Evolutionary conservation across 2,329 filamentous ascomycete genomes (phyloP), one percentile per base, ranked within the genome.

Genomic region (Magnaporthiopsis poae): DNA sequence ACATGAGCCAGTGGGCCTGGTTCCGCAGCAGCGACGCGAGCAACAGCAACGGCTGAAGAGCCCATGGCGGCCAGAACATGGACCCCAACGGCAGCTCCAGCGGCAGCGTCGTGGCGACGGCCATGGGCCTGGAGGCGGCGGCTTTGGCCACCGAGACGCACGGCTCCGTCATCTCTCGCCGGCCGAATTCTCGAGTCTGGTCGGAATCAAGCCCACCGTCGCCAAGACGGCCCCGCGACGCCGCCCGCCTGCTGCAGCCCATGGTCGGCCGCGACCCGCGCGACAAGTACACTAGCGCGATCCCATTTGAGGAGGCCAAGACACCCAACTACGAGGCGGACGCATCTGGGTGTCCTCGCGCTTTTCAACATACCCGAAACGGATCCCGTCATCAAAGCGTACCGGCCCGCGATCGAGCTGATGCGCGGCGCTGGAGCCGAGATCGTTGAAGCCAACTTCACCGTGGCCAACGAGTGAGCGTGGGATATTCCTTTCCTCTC

Each of bases 171-270:
- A 72, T 89, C 4, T 89, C 4, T 80, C 79, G 12, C 88, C 89
- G 0, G 72, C 78, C 0, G 71, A 75, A 61, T 64, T 68, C 5
- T 89, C 85, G 76, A 88, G 88, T 67, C 73, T 90, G 4, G 88
- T 90, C 0, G 88, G 88, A 0, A 86, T 91, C 71, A 89, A 88
- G 74, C 86, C 88, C 0, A 88, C 87, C 0, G 84, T 89, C 3
- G n/a, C n/a, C n/a, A n/a, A n/a, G n/a, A n/a, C n/a, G n/a, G n/a
- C n/a, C n/a, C n/a, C n/a, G n/a, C n/a, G n/a, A n/a, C n/a, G n/a
- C n/a, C n/a, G n/a, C n/a, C n/a, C n/a, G n/a, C n/a, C n/a, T n/a
- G n/a, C n/a, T n/a, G n/a, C n/a, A n/a, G n/a, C n/a, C n/a, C n/a
- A n/a, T n/a, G n/a, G n/a, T n/a, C n/a, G n/a, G n/a, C n/a, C 81